Base-by-base conservation (phyloP, 2,329 filamentous ascomycete species). In the Coccinonectria pachysandricola region DNA sequence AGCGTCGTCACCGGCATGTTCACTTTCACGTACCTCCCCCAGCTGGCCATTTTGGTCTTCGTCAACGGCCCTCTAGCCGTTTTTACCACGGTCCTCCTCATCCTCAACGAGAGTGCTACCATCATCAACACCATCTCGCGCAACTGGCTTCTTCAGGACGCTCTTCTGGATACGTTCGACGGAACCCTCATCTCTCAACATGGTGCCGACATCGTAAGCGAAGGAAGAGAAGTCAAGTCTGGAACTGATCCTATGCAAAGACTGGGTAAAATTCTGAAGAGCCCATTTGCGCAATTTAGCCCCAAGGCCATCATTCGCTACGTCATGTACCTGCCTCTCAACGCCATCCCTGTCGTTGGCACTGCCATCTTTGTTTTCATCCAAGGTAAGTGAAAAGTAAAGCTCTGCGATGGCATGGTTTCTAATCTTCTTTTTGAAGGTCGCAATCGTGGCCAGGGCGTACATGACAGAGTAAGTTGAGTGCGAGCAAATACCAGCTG, bases 281-380 rank as follows among this genome's bases (percentile, higher is more conserved):
- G 43, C 23, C 71, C 71, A 1, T 73, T 77, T 39, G 56, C 63
- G 12, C 64, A 62, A 35, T 72, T 71, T 41, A 66, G 65, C 15
- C 64, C 65, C 15, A 71, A 64, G 43, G 75, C 78, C 6, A 55
- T 94, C 22, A 59, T 94, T 19, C 67, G 83, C 34, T 88, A 88
- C 45, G 50, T 93, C 37, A 71, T 95, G 59, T 91, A 92, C 50
- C 64, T 94, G 21, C 87, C 88, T 8, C 66, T 96, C 34, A 96
- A 95, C 60, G 86, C 94, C 50, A 86, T 96, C 27, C 88, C 88
- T 0, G 68, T 95, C 1, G 72, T 94, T 11, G 88, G 88, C 5
- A 94, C 87, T 0, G 60, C 76, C 6, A 60, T 86, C 4, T 96
- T 93, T 53, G 68, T 95, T 17, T 52, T 80, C 15, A 51, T 92